Evolutionary conservation across 192 early-diverging fungal species (phyloP), one percentile per base, ranked within the genome.

Genomic region (Dissophora globulifera): DNA sequence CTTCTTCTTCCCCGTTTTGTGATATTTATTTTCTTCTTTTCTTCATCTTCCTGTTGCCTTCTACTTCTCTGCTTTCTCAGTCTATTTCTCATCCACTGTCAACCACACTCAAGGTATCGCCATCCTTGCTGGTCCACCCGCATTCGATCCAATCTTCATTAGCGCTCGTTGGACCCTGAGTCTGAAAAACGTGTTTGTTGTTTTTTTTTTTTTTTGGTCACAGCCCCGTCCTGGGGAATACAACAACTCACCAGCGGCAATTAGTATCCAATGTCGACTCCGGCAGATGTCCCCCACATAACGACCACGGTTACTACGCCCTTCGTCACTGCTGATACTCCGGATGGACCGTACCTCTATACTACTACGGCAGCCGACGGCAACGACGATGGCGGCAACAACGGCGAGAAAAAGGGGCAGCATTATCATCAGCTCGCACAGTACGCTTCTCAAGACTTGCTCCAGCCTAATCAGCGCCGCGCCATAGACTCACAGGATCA

Each of bases 401-500:
- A n/a, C 45, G 4, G n/a, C 47, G 29, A 48, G 2, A 33, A 31
- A 31, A 13, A 42, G 23, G 16, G 20, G 26, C 49, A 62, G 10
- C 23, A 50, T 15, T n/a, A 20, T 4, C 29, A 20, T 17, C 30
- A 51, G 16, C 15, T 29, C 20, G 31, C 45, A 26, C 17, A 49
- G 5, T 20, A 52, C 19, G 1, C 47, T 19, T 62, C 61, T 30
- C 23, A 33, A 10, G 72, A 76, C 38, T 70, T 58, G 6, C 29
- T 61, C 4, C 72, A 67, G 42, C 62, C 71, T 5, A 26, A 66
- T 15, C 72, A 67, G 52, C 58, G 63, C 19, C 72, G 72, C 10
- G 72, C 72, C 1, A 20, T 76, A 19, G 72, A 76, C 45, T 55
- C 61, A 3, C 57, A 67, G 11, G 63, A 66, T 15, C 4, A 23